Base-by-base conservation (phyloP, 1,284 basidiomycete species). In the Cryptococcus sp. region DNA sequence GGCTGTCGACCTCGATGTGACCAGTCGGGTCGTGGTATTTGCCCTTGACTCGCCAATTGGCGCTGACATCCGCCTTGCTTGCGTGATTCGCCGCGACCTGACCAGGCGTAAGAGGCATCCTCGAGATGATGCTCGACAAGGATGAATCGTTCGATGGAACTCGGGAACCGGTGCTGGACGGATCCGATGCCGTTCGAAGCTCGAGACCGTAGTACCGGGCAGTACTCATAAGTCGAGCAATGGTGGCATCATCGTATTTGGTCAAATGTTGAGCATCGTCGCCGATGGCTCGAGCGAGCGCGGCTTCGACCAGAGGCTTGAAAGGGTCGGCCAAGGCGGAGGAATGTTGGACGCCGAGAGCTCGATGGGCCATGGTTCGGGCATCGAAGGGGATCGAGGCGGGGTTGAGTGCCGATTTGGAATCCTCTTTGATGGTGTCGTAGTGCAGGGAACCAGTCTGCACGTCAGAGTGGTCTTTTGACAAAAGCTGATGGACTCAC, bases 31-130 rank as follows among this genome's bases (percentile, higher is more conserved):
- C 36, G 25, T 37, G 24, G 2, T 25, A 5, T 36, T n/a, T 34
- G 9, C 46, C 42, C 23, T 37, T 45, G 49, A 51, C 53, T 41
- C 70, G 52, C 70, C 70, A 70, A 50, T 72, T 69, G 32, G 48
- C 59, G 49, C 69, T 72, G 11, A 58, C 46, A 49, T 72, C 70
- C 4, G 70, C 70, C 52, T 70, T 70, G 52, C 59, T 61, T 14
- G 36, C n/a, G 18, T 55, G 49, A n/a, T 14, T 16, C 11, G 51
- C 37, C 23, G 13, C 40, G 45, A 44, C 41, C n/a, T 16, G 18
- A 36, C n/a, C 18, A 9, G 23, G 41, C 7, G 21, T 43, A 14
- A 21, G 41, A 5, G 41, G 41, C 19, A 24, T 43, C 41, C 23
- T 43, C 10, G 41, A 43, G 13, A 24, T 13, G 21, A 43, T 43